Evolutionary conservation across 2,329 filamentous ascomycete species (phyloP), one percentile per base, ranked within the genome.

Genomic region (Fusarium albosuccineum): DNA sequence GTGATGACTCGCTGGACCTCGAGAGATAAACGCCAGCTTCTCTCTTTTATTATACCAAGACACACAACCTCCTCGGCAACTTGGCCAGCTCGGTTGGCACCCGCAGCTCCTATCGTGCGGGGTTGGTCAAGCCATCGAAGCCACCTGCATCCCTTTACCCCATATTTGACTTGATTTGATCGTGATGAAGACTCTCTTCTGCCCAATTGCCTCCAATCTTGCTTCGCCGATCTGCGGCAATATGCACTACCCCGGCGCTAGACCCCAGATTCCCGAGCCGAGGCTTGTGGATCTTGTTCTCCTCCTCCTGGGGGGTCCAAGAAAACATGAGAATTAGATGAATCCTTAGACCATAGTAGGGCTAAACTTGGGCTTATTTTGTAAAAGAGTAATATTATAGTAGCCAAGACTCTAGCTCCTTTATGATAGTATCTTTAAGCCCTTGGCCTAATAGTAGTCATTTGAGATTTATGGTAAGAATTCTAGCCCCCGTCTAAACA

Each of bases 61-160:
- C n/a, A 39, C 22, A 39, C 39, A n/a, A 53, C 48, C 37, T 61
- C 64, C 68, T 69, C 72, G 70, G 70, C 57, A 70, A 67, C 64
- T 59, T 26, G 45, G 29, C 42, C 40, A 49, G 41, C 52, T 30
- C 50, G 22, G 55, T 22, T 22, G 22, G 22, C 22, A 22, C 22
- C 22, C 22, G 22, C 57, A 53, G 22, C 33, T 27, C 50, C 27
- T 46, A 53, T 55, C 33, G 70, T 71, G 70, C 70, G 70, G 70
- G 70, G 70, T 71, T 68, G 22, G 22, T 22, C 53, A 58, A 33
- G 17, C 49, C 57, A 53, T 48, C 37, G 44, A 33, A 33, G 30
- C 33, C 30, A 30, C 40, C 49, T 48, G 58, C 48, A 27, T 22
- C 53, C 41, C 39, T 51, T 29, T 44, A 17, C 14, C 44, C 39